Evolutionary conservation across 176 grass and related monocot species (phyloP), one percentile per base, ranked within the genome.

Genomic region (Canna indica): DNA sequence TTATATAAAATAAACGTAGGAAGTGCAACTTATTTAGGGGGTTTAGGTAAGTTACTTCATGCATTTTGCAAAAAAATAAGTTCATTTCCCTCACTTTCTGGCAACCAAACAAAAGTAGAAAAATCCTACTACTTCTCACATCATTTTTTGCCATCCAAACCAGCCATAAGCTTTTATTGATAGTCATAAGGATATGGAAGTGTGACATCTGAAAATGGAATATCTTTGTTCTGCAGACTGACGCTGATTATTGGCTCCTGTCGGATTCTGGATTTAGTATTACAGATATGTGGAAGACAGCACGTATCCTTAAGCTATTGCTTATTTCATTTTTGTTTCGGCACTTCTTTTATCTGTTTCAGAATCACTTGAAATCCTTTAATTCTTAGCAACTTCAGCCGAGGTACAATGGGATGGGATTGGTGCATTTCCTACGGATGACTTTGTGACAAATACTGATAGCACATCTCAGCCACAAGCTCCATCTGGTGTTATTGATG

Each of bases 181-280:
- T n/a, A n/a, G n/a, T n/a, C n/a, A n/a, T n/a, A n/a, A n/a, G n/a
- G n/a, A n/a, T n/a, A n/a, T n/a, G n/a, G n/a, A n/a, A n/a, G n/a
- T n/a, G n/a, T n/a, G n/a, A n/a, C n/a, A n/a, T n/a, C n/a, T n/a
- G 67, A 28, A 56, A 54, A 48, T 20, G 6, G 12, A 34, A 15
- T 72, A 28, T 10, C 57, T 18, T 5, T 47, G 36, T 36, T 73
- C 24, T 57, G 80, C 86, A 99, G 94, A 76, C 58, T 52, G 82
- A 82, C 78, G 77, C 82, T 1, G 94, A 99, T 79, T 99, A 99
- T 73, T 93, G 82, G 86, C 90, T 99, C 77, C 72, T 86, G 72
- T 85, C 84, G 70, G 90, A 90, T 53, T 59, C 47, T 11, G 82
- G 77, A 72, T 78, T 84, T 57, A 93, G 86, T 70, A 83, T 88